These are phyloP conservation scores for Suhomyces kunorum DNA, from an alignment of 1,139 yeast species.

Conservation along the genomic window DNA sequence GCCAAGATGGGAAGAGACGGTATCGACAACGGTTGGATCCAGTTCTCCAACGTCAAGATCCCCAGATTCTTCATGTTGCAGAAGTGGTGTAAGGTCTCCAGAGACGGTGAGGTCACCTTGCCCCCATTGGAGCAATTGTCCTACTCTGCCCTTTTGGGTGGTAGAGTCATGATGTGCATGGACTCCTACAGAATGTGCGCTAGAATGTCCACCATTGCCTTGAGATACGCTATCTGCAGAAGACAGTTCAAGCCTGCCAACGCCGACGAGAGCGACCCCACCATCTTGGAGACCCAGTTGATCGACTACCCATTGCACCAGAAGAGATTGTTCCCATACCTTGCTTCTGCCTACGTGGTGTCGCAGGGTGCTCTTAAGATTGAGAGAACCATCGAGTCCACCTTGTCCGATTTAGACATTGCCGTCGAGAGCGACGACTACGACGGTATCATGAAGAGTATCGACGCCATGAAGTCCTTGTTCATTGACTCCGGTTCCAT, in stretches of 20 bases:
- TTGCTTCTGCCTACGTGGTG: slow-evolving; percentile 46
- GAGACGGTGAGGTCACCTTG: slow-evolving; percentile 42
- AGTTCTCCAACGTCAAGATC: slow-evolving; percentile 46
- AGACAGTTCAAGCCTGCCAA: slow-evolving; percentile 42
- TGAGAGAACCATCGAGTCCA: slow-evolving; percentile 32
- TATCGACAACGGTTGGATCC: slow-evolving; percentile 54
- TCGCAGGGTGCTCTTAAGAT: slow-evolving; percentile 44
- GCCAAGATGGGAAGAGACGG: slow-evolving; percentile 54
- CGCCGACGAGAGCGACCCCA: slow-evolving; percentile 18
- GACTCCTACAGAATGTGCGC: slow-evolving; percentile 48
- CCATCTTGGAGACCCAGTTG: slow-evolving; percentile 33
- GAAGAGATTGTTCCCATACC: slow-evolving; percentile 46
- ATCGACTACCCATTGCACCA: slow-evolving; percentile 52
- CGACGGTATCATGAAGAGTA: slow-evolving; percentile 37
- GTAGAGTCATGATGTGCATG: slow-evolving; percentile 47
- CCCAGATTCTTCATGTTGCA: slow-evolving; percentile 52
- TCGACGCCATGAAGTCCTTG: slow-evolving; percentile 45
- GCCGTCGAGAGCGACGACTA: slow-evolving; percentile 41
- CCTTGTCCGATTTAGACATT: slow-evolving; percentile 34
- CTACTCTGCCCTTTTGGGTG: slow-evolving; percentile 48
- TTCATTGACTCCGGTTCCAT: slow-evolving; percentile 51
- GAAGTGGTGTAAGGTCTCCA: slow-evolving; percentile 46
- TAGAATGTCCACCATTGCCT: slow-evolving; percentile 45
- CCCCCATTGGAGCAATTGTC: slow-evolving; percentile 52
- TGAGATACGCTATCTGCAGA: slow-evolving; percentile 49